Conservation (phyloP, 495 filamentous ascomycete genomes). For the Pseudotulostoma volvatum region DNA sequence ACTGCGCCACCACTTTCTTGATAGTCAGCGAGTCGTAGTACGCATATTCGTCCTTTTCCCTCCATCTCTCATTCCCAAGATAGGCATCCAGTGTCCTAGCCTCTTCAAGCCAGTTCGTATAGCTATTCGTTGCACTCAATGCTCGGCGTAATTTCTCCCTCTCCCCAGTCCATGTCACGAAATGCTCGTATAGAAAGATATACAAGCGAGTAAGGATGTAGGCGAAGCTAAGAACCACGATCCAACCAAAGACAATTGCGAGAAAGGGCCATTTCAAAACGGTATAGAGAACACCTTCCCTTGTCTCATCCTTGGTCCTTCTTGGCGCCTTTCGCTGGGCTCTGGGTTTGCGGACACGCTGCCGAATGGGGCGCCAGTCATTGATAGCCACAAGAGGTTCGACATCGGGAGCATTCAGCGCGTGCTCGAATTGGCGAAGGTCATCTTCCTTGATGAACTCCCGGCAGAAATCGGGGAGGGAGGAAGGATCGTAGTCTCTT, state of each 20-base stretch:
- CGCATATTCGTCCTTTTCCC: slow-evolving; percentile 71
- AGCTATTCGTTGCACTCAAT: slow-evolving; percentile 52
- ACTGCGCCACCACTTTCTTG: slow-evolving; percentile 53
- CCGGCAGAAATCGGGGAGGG: slow-evolving; percentile 45
- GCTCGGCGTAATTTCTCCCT: slow-evolving; percentile 51
- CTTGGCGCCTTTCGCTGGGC: slow-evolving; percentile 25
- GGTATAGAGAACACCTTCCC: slow-evolving; percentile 80
- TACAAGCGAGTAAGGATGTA: slow-evolving; percentile 78
- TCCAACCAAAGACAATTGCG: slow-evolving; percentile 61
- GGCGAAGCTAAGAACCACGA: slow-evolving; percentile 44
- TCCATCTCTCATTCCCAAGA: slow-evolving; percentile 76
- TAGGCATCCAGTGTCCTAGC: slow-evolving; percentile 68
- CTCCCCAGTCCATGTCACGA: slow-evolving; percentile 44
- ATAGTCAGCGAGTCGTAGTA: slow-evolving; percentile 87
- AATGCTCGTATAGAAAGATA: slow-evolving; percentile 69
- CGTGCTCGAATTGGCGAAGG: slow-evolving; percentile 33
- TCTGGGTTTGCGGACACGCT: slow-evolving; percentile 39
- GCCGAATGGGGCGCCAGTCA: slow-evolving; percentile 69
- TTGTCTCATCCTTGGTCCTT: slow-evolving; percentile 72
- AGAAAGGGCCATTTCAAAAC: slow-evolving; percentile 87
- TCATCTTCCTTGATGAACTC: slow-evolving; percentile 47
- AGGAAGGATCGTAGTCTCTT: slow-evolving; percentile 23
- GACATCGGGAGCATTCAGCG: slow-evolving; percentile 32
- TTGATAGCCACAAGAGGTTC: slow-evolving; percentile 51
- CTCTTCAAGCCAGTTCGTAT: slow-evolving; percentile 63